Conservation (phyloP, 1,284 basidiomycete genomes). For the Chalciporus sp. region DNA sequence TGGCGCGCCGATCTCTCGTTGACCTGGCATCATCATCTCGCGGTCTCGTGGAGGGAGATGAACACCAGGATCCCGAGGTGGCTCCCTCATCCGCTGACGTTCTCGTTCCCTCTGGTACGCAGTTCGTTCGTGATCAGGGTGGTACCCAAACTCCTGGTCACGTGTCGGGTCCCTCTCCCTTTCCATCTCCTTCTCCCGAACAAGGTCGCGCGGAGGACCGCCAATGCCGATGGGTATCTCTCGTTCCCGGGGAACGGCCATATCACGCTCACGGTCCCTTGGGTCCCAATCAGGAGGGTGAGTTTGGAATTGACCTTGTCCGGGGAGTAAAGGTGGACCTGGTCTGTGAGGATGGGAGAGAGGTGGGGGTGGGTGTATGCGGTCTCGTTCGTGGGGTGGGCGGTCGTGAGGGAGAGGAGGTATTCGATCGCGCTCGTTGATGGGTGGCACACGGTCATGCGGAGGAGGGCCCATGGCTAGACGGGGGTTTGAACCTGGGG, state of each 20-base stretch:
- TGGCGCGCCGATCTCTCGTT: constrained; percentile 25
- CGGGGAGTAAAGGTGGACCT: constrained; percentile 26
- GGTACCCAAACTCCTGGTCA: constrained; percentile 26
- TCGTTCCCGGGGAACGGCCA: constrained; percentile 19
- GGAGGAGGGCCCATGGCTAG: constrained; percentile 17
- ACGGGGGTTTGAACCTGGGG: constrained; percentile 26
- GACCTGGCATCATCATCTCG: constrained; percentile 19
- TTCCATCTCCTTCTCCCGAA: constrained; percentile 28
- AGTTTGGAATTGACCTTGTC: constrained; percentile 36
- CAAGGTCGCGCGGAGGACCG: constrained; percentile 27
- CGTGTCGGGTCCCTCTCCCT: constrained; percentile 19
- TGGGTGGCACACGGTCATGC: constrained; percentile 28
- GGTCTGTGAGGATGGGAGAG: constrained; percentile 24
- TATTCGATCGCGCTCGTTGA: constrained; percentile 30
- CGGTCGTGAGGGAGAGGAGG: constrained; percentile 29
- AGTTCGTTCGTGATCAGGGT: constrained; percentile 27
- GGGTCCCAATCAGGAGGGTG: constrained; percentile 35
- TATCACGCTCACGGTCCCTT: constrained; percentile 29
- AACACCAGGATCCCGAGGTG: constrained; percentile 19
- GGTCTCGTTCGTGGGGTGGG: constrained; percentile 32
- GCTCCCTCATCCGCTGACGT: constrained; percentile 23
- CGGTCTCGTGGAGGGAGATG: constrained; percentile 30
- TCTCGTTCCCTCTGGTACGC: constrained; percentile 33
- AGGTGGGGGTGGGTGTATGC: constrained; percentile 26
- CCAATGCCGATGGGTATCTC: constrained; percentile 19